Conservation (phyloP, 1,139 yeast species). For the Blastobotrys proliferans region DNA sequence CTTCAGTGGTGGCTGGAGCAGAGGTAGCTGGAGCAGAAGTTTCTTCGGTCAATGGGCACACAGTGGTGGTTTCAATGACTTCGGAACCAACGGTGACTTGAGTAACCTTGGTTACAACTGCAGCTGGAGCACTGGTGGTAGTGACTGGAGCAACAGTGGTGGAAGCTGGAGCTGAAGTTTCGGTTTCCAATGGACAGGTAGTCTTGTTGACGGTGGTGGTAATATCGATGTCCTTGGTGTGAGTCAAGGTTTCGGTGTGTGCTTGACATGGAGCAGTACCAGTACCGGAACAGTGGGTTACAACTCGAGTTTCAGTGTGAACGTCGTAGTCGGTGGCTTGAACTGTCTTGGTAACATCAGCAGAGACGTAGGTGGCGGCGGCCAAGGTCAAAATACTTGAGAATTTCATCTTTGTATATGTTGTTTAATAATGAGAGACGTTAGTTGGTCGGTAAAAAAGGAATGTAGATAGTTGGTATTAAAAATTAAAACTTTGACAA, state of each 20-base stretch:
- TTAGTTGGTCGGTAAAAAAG: neutral
- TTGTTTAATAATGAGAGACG: conserved; percentile 11
- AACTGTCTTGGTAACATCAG: conserved; percentile 13
- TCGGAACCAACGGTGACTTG: conserved; percentile 16
- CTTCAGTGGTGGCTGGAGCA: conserved; percentile 11
- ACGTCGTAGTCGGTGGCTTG: conserved; percentile 10
- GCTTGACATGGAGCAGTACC: conserved; percentile 6
- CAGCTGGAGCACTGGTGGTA: conserved; percentile 13
- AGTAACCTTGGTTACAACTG: conserved; percentile 18
- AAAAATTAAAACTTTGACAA: conserved; percentile 2
- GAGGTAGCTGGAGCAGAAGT: conserved; percentile 12
- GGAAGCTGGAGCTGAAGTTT: conserved; percentile 12
- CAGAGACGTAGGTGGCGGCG: conserved; percentile 13
- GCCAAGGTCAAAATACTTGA: conserved; percentile 15
- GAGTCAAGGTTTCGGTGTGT: conserved; percentile 8
- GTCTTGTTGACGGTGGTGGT: conserved; percentile 12
- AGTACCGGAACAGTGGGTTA: conserved; percentile 13
- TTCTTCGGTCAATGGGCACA: conserved; percentile 20
- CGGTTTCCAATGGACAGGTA: conserved; percentile 12
- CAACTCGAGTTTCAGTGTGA: conserved; percentile 11
- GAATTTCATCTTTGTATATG: conserved; percentile 15
- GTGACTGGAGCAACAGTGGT: conserved; percentile 14
- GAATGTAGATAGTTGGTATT: conserved; percentile 10
- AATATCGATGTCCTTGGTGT: conserved; percentile 8
- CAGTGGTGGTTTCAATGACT: conserved; percentile 20